Evolutionary conservation across 2,329 filamentous ascomycete genomes (phyloP).

Genomic region (Pestalotiopsis fici): DNA sequence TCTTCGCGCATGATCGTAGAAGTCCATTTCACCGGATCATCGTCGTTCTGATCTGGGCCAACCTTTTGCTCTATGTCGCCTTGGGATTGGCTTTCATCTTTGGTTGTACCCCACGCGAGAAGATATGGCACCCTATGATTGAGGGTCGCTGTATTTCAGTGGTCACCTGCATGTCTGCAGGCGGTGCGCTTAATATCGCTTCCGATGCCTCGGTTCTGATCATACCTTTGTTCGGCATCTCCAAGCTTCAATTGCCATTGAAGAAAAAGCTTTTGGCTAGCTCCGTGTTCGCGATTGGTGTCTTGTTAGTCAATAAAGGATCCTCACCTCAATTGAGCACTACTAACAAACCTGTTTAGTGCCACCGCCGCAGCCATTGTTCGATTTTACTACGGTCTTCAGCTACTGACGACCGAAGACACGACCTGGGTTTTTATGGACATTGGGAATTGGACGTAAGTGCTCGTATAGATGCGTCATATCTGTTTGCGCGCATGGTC

Average conservation of each 20-base stretch:
- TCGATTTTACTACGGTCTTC: slow-evolving; percentile 14
- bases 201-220: slow-evolving; percentile 20
- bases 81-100: slow-evolving; percentile 11
- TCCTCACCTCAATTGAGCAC: neutral
- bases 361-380: slow-evolving; percentile 11
- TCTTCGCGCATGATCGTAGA: slow-evolving; percentile 9
- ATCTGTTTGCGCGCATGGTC: neutral
- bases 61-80: slow-evolving; percentile 8
- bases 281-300: slow-evolving; percentile 20
- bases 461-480: neutral
- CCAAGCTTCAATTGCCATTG: slow-evolving; percentile 16
- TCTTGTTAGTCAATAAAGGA: slow-evolving; percentile 14
- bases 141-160: slow-evolving; percentile 14
- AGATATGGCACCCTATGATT: slow-evolving; percentile 14
- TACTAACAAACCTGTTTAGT: too few relatives aligned
- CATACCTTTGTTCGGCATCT: slow-evolving; percentile 17
- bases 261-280: slow-evolving; percentile 18
- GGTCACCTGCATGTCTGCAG: neutral
- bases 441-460: slow-evolving; percentile 14
- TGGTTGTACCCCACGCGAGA: slow-evolving; percentile 15
- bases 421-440: slow-evolving; percentile 9
- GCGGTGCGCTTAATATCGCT: slow-evolving; percentile 17
- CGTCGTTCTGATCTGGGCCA: slow-evolving; percentile 13
- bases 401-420: slow-evolving; percentile 4
- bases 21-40: slow-evolving; percentile 5